Base-by-base conservation (phyloP, 805 yeast genomes). In the Lipomyces japonicus region DNA sequence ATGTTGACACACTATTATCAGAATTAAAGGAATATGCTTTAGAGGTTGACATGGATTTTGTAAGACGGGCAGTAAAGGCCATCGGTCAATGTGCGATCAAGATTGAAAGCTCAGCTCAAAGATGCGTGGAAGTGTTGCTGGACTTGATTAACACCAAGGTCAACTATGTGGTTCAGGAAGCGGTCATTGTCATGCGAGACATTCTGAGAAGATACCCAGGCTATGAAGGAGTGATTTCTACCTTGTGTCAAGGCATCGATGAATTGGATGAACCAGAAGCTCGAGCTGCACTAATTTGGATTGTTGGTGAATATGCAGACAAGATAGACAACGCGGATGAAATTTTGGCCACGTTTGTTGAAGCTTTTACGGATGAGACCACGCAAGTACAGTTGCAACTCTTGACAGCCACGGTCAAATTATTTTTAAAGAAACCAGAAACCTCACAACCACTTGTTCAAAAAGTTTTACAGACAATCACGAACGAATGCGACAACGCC, bases 31-130 rank as follows among this genome's bases (percentile, higher is more conserved):
- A 86, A 61, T 59, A 41, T 30, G 90, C 95, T 9, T 79, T 88
- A 14, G 96, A 89, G 62, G 84, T 89, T 14, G 96, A 90, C 66
- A 76, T 84, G 48, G 86, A 84, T 53, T 88, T 90, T 89, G 89
- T 93, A 5, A 72, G 95, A 44, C 85, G 90, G 57, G 87, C 96
- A 0, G 81, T 90, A 9, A 73, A 93, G 58, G 96, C 96, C 0
- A 80, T 91, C 54, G 97, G 96, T 14, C 91, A 91, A 64, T 70
- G 87, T 30, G 95, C 96, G 0, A 82, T 90, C 34, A 88, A 88
- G 65, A 68, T 89, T 7, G 79, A 79, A 28, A 67, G 65, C 24
- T 79, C 86, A 1, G 80, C 90, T 0, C 71, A 74, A 21, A 73
- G 76, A 37, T 86, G 95, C 61, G 87, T 88, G 2, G 76, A 77